Evolutionary conservation across 169 alveolate species (phyloP), one percentile per base, ranked within the genome.

Genomic region (Cryptosporidium tyzzeri): DNA sequence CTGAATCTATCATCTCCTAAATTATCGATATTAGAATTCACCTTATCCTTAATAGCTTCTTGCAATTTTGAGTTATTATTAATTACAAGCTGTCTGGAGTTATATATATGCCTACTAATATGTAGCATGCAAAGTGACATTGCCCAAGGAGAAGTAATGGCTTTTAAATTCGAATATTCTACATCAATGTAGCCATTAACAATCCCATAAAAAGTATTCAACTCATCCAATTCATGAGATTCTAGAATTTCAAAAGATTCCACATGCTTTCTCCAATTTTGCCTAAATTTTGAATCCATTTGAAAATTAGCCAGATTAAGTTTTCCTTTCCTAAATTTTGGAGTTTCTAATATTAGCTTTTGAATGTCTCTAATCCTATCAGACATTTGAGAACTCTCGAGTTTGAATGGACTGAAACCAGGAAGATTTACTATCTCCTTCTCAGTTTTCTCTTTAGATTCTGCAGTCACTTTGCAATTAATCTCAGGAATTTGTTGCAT

Each of bases 111-210:
- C 39, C 44, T 80, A 44, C 74, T 62, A 16, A 80, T 62, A 31
- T 80, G 89, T 12, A 80, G 31, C 6, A 62, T 45, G n/a, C 65
- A 59, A 16, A 80, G 68, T 44, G 89, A 62, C 31, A 80, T 44
- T 39, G 39, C 59, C 89, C 89, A 80, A 7, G 74, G 80, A 18
- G 89, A 80, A 48, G 55, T 59, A 62, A 80, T 37, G 0, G 75
- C 59, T 44, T 41, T 65, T n/a, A 65, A 70, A 37, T 86, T 84
- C 33, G 93, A 35, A 50, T 70, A 86, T 55, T 89, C 85, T 21
- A 92, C 67, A 26, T 92, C 94, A 5, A 92, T 84, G 73, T 92
- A 92, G 35, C 93, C 74, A 48, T 86, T 92, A 45, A 92, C 53
- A 41, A 71, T 69, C 59, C 86, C 91, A 70, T 68, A 92, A 61